Evolutionary conservation across 2,329 filamentous ascomycete species (phyloP), one percentile per base, ranked within the genome.

Genomic region (Sporothrix brasiliensis): DNA sequence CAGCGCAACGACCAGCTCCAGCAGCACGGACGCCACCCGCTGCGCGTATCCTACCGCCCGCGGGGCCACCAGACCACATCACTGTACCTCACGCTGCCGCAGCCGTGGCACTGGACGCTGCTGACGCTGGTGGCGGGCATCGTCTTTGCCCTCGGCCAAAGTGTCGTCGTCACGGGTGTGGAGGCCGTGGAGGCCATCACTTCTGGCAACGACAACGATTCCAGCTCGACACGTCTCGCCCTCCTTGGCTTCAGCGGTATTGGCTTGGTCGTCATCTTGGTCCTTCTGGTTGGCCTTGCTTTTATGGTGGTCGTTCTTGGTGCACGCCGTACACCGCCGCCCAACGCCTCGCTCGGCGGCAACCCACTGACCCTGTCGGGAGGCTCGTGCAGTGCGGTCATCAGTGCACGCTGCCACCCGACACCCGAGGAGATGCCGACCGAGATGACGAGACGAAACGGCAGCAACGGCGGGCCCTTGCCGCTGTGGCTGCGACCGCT

Each of bases 351-450:
- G 16, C 41, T 69, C 11, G 44, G 54, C 56, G 13, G 83, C 1
- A 87, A 86, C 77, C 85, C 85, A 27, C 80, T 87, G 30, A 79
- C 79, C 1, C 74, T 87, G 49, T 76, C 75, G 27, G 83, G 81
- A 41, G 84, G 84, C 13, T 79, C 80, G 54, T 86, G 84, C 77
- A 85, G 83, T 72, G 85, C 84, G 10, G 84, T 85, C n/a, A 75
- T 87, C 72, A 83, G 81, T 75, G 80, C 84, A 30, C 77, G 81
- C 66, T 86, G 84, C 76, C 84, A 86, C 70, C 77, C 80, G 5
- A 73, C 76, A 21, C 75, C 74, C 10, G 77, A 76, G 41, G 76
- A 76, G 52, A 60, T 60, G 68, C 21, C 67, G 63, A 49, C 47
- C 1, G 66, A 49, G 49, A 30, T 30, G 41, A 66, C 39, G 19